A percentile compares a stretch with the other conserved stretches of the same genome.
These are phyloP conservation scores for Chenopodium berlandieri DNA, from an alignment of 148 eudicot genomes.

Conservation along the genomic window DNA sequence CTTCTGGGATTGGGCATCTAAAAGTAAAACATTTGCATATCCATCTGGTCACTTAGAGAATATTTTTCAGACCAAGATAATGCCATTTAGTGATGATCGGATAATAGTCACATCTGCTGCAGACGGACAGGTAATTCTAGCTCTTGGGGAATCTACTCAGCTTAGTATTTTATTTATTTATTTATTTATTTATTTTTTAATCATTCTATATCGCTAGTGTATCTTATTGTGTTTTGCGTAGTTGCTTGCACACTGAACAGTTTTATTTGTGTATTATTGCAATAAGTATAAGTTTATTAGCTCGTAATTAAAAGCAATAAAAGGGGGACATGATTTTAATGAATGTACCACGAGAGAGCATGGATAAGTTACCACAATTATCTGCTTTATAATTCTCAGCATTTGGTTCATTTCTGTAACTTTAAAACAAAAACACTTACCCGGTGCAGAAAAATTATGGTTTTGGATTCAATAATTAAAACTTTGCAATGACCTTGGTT, in stretches of 20 bases:
- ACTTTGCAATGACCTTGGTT: not conserved
- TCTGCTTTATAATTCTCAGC: not conserved
- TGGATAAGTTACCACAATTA: too few relatives aligned
- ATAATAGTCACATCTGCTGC: constrained; percentile 63
- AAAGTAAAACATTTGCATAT: constrained; percentile 43
- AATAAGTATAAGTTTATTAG: not conserved
- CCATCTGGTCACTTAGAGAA: constrained; percentile 68
- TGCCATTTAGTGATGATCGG: constrained; percentile 77
- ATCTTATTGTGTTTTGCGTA: too few relatives aligned
- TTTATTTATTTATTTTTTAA: not conserved
- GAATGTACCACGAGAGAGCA: not conserved
- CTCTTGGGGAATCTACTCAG: not conserved
- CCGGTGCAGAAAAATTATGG: not conserved
- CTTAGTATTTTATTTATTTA: too few relatives aligned
- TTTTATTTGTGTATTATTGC: not conserved
- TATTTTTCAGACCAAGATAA: constrained; percentile 65
- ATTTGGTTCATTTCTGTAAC: not conserved
- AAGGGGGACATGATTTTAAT: too few relatives aligned
- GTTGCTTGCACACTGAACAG: not conserved
- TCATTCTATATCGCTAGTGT: not conserved
- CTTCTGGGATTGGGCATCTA: constrained; percentile 69
- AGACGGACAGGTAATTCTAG: constrained; percentile 70
- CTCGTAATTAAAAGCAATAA: not conserved
- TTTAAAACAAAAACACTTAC: not conserved
- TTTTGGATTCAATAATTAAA: too few relatives aligned